Conservation (phyloP, 2,329 filamentous ascomycete genomes). For the Cadophora sp. region DNA sequence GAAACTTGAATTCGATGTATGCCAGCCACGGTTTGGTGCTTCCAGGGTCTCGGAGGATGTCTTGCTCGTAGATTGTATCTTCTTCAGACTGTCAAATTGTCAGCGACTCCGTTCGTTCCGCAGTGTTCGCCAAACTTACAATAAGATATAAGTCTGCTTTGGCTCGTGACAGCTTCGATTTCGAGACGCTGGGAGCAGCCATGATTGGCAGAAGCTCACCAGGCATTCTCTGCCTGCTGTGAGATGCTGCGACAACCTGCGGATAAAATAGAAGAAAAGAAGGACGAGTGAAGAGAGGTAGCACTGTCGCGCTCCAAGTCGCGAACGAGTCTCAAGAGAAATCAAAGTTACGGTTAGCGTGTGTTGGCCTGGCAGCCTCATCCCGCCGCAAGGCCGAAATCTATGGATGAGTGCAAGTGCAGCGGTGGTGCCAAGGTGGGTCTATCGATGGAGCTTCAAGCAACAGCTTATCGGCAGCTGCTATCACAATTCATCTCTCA, state of each 20-base stretch:
- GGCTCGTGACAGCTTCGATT: slow-evolving; percentile 40
- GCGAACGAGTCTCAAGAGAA: slow-evolving; percentile 29
- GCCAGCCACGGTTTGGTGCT: slow-evolving; percentile 94
- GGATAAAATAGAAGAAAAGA: slow-evolving; percentile 27
- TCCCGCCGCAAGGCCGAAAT: slow-evolving; percentile 13
- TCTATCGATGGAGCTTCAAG: slow-evolving; percentile 35
- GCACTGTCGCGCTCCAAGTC: slow-evolving; percentile 31
- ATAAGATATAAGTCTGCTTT: slow-evolving; percentile 47
- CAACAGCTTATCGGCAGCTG: slow-evolving; percentile 33
- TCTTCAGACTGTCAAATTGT: slow-evolving; percentile 70
- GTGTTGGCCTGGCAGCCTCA: slow-evolving; percentile 22
- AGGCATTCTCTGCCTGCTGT: slow-evolving; percentile 44
- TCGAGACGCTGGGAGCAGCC: slow-evolving; percentile 42
- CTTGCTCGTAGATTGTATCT: slow-evolving; percentile 96
- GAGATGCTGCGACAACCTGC: slow-evolving; percentile 36
- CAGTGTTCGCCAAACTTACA: slow-evolving; percentile 35
- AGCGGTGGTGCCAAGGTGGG: slow-evolving; percentile 5
- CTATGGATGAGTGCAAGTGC: not conserved
- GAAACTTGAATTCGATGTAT: slow-evolving; percentile 89
- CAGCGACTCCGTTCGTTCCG: slow-evolving; percentile 23
- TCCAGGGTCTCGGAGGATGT: slow-evolving; percentile 83
- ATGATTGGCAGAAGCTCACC: slow-evolving; percentile 46
- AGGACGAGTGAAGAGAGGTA: slow-evolving; percentile 24
- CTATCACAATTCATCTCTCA: not conserved
- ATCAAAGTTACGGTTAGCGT: slow-evolving; percentile 29